A percentile compares a stretch with the other conserved stretches of the same genome.
phyloP scores from a whole-genome alignment of 352 stramenopile species.

The Phytophthora sojae region DNA sequence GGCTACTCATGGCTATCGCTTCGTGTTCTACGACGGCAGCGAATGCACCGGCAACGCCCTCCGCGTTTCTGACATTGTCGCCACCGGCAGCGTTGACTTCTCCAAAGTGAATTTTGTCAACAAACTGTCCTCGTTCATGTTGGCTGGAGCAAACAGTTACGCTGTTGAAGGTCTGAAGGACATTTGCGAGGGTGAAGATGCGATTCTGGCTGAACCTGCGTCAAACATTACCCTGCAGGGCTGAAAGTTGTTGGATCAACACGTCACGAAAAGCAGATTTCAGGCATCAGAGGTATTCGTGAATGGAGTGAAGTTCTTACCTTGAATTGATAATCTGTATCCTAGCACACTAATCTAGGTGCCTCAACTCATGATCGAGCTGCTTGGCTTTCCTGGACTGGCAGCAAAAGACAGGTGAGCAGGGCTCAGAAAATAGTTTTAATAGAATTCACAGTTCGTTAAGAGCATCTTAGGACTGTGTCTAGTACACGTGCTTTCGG shows the following conservation, averaged over 20 bases:
- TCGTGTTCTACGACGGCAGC: conserved; percentile 20
- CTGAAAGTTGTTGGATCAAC: not conserved
- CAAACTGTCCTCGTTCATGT: conserved; percentile 30
- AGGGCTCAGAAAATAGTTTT: too few species aligned
- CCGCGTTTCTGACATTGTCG: not conserved
- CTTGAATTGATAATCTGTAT: too few species aligned
- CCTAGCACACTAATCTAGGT: too few species aligned
- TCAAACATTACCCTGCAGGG: not conserved
- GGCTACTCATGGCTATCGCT: not conserved
- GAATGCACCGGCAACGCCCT: conserved; percentile 8
- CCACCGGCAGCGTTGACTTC: conserved; percentile 13
- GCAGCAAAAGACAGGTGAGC: too few species aligned
- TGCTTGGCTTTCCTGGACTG: too few species aligned
- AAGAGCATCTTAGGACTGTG: too few species aligned
- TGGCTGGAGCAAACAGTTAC: conserved; percentile 6
- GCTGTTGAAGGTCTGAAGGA: not conserved
- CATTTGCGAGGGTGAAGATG: not conserved
- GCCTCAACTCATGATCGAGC: too few species aligned
- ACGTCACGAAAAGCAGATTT: too few species aligned
- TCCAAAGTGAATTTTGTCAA: conserved; percentile 17
- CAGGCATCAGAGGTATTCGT: too few species aligned
- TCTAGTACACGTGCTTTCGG: too few species aligned
- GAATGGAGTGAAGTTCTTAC: too few species aligned
- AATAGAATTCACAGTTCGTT: too few species aligned
- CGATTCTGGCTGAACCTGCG: not conserved